Percentiles rank a stretch among this genome's conserved stretches.
phyloP scores from a whole-genome alignment of 2,329 filamentous ascomycete genomes.

The Pseudocercospora vitis region DNA sequence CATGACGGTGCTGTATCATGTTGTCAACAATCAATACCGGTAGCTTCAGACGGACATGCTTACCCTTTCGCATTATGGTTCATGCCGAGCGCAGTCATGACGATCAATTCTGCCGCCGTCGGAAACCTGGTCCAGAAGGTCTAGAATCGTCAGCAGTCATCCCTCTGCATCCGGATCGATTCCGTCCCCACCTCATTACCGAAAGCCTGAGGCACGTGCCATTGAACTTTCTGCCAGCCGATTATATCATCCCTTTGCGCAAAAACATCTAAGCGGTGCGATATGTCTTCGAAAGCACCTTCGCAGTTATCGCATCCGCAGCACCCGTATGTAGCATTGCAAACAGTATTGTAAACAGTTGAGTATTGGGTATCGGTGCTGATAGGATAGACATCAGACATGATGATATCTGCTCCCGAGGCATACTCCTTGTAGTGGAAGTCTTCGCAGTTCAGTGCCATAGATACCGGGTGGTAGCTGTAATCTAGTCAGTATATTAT shows the following conservation, averaged over 20 bases:
- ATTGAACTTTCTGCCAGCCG: slow-evolving; percentile 46
- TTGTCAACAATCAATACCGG: background rate
- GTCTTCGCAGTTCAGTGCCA: slow-evolving; percentile 62
- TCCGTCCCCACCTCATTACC: slow-evolving; percentile 37
- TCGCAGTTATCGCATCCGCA: slow-evolving; percentile 63
- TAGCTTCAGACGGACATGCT: background rate
- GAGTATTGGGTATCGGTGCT: slow-evolving; percentile 56
- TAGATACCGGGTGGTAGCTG: slow-evolving; percentile 53
- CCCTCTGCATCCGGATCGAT: background rate
- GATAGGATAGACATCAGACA: slow-evolving; percentile 61
- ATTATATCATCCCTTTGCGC: slow-evolving; percentile 44
- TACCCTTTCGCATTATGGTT: slow-evolving; percentile 52
- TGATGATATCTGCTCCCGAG: slow-evolving; percentile 57
- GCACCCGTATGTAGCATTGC: slow-evolving; percentile 60
- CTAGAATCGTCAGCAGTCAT: background rate
- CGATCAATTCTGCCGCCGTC: slow-evolving; percentile 46
- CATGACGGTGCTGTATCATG: slow-evolving; percentile 39
- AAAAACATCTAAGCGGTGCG: slow-evolving; percentile 45
- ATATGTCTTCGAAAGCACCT: slow-evolving; percentile 54
- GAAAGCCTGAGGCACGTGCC: slow-evolving; percentile 53
- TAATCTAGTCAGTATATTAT: background rate
- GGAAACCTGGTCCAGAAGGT: slow-evolving; percentile 51
- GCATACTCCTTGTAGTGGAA: slow-evolving; percentile 60
- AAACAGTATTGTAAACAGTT: slow-evolving; percentile 55
- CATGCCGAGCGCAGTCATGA: slow-evolving; percentile 50